Base-by-base conservation (phyloP, 345 rosid species). In the Gossypium rotundifolium region DNA sequence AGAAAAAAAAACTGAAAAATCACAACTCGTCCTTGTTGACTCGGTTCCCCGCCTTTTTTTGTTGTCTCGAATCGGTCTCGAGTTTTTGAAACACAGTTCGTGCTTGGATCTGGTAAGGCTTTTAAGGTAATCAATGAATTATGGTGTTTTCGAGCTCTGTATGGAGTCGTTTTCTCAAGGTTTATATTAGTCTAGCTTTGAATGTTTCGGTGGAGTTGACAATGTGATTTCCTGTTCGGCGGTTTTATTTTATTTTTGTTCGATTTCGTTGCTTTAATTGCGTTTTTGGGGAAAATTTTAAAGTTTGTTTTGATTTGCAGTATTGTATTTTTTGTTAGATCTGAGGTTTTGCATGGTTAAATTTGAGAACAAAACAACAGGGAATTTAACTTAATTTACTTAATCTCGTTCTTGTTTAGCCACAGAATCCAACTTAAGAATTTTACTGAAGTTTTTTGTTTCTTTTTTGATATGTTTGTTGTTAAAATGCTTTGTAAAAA, bases 21-120 rank as follows among this genome's bases (percentile, higher is more conserved):
- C 11, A 40, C 7, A 76, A 54, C 59, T 44, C 74, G 63, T 3
- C 48, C 78, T 79, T 22, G 72, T 74, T 65, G 60, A 78, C 78
- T 77, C 84, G 6, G 65, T 70, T 69, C 64, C 70, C 74, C 70
- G 72, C 74, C 23, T 11, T 61, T 66, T 66, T 66, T 20, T 27
- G 29, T 42, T 69, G 68, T 42, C 73, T 71, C 55, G 48, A 23
- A 22, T 59, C 75, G 77, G 73, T 52, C 40, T 60, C 46, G 72
- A 57, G 57, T 44, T 25, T 51, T 20, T 52, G 12, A 61, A 59
- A 49, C 79, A 69, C 62, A 8, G 53, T 59, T 69, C 20, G 51
- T 51, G 58, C 53, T 75, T 58, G 44, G 77, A 77, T 77, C 75
- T 55, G 68, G 59, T 71, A 45, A 71, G 52, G 29, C 61, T 52